Base-by-base conservation (phyloP, 2,329 filamentous ascomycete genomes). In the Leptosphaerulina australis region DNA sequence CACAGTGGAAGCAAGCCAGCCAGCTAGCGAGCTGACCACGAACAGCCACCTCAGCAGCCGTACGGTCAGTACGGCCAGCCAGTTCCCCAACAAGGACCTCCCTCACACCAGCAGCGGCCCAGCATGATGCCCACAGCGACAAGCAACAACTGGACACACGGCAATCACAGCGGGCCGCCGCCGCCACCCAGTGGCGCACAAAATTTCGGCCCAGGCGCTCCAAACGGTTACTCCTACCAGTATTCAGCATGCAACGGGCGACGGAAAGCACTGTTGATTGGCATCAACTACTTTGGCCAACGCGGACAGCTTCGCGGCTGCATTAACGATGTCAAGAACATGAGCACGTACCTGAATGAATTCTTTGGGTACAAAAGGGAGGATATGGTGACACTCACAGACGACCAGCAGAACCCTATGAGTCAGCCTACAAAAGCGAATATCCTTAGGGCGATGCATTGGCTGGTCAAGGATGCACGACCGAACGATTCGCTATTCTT, bases 301-400 rank as follows among this genome's bases (percentile, higher is more conserved):
- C 85, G 90, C 50, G 92, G 92, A 21, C 90, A 97, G 78, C 80
- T 97, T 37, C 82, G 91, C 50, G 93, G 93, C 35, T 97, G 93
- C 69, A 97, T 97, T 79, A 97, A 97, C 70, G 93, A 97, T 71
- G 93, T 97, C 33, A 90, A 92, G 76, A 97, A 97, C 77, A 96
- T 97, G 91, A 96, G 91, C 17, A 82, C 83, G 39, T 97, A 96
- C 70, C 79, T 97, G 50, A 90, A 90, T 57, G 85, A 92, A 73
- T 86, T 91, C 68, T 97, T 95, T 72, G 89, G 89, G 22, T 97
- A 97, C 74, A 91, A 91, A 75, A 81, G 91, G 50, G 93, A 97
- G 74, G 92, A 97, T 69, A 97, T 97, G 93, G 93, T 97, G 15
- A 87, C 94, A 55, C 81, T 97, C 70, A 97, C 93, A 29, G 93